phyloP scores from a whole-genome alignment of 1,139 yeast genomes.

The Nakaseomyces glabratus region DNA sequence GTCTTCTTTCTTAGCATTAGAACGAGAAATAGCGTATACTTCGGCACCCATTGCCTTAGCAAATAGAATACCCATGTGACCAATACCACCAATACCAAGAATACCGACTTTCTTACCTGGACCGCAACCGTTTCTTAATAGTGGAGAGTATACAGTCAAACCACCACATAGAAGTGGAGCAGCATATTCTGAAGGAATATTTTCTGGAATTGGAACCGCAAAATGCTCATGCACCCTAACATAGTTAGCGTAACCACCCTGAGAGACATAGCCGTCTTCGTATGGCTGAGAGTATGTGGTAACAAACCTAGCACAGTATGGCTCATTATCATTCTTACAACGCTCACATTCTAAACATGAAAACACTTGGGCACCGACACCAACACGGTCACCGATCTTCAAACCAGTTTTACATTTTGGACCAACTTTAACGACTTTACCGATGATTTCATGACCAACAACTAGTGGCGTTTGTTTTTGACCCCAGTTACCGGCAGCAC shows the following conservation, averaged over 20 bases:
- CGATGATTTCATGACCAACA: slow-evolving; percentile 36
- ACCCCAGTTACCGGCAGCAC: slow-evolving; percentile 25
- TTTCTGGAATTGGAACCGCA: slow-evolving; percentile 43
- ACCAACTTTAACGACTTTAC: slow-evolving; percentile 40
- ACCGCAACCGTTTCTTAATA: slow-evolving; percentile 37
- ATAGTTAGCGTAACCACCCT: slow-evolving; percentile 49
- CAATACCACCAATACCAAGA: slow-evolving; percentile 54
- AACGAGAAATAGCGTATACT: slow-evolving; percentile 47
- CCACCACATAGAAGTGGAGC: slow-evolving; percentile 51
- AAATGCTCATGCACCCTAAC: slow-evolving; percentile 41
- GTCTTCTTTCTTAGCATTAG: slow-evolving; percentile 41
- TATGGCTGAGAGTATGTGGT: slow-evolving; percentile 38
- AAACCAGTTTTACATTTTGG: slow-evolving; percentile 28
- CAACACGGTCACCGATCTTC: slow-evolving; percentile 44
- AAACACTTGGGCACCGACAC: slow-evolving; percentile 43
- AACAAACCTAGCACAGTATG: slow-evolving; percentile 38
- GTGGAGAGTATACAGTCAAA: slow-evolving; percentile 44
- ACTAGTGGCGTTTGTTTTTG: slow-evolving; percentile 11
- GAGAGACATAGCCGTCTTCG: slow-evolving; percentile 39
- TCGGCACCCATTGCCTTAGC: slow-evolving; percentile 52
- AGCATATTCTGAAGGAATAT: slow-evolving; percentile 35
- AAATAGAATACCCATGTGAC: slow-evolving; percentile 50
- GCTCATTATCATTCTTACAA: slow-evolving; percentile 38
- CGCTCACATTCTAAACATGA: slow-evolving; percentile 41
- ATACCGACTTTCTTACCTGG: slow-evolving; percentile 43